Evolutionary conservation across 805 yeast genomes (phyloP).

Genomic region (Ogataea ganodermae): DNA sequence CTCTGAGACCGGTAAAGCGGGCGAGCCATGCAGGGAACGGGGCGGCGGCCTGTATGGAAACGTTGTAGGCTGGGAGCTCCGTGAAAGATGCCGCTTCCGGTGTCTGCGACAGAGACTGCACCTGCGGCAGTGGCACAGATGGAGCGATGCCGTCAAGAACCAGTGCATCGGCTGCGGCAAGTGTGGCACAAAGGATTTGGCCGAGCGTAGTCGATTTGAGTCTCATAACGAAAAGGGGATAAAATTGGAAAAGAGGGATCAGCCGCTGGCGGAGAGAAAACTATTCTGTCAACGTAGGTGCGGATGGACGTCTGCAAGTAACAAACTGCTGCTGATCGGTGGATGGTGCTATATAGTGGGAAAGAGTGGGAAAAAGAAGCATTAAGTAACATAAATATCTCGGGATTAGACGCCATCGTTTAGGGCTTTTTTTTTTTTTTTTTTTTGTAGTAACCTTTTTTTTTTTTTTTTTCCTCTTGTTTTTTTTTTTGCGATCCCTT

Average conservation of each 20-base stretch:
- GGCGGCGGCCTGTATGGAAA: slow-evolving; percentile 28
- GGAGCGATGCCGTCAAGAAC: background rate
- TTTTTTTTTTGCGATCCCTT: background rate
- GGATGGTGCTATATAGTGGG: background rate
- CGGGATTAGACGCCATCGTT: slow-evolving; percentile 1
- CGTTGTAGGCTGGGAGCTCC: slow-evolving; percentile 24
- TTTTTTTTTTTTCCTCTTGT: background rate
- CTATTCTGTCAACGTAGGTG: no score
- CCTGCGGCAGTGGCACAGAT: background rate
- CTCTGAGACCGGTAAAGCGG: slow-evolving; percentile 67
- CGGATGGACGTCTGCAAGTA: background rate
- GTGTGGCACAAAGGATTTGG: background rate
- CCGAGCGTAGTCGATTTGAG: background rate
- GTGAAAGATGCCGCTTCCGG: slow-evolving; percentile 10
- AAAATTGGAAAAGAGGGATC: background rate
- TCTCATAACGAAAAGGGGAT: slow-evolving; percentile 4
- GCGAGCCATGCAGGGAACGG: slow-evolving; percentile 77
- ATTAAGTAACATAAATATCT: slow-evolving; percentile 1
- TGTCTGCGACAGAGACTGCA: background rate
- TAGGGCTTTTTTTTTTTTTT: background rate
- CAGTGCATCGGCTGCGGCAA: background rate
- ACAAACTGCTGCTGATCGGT: background rate
- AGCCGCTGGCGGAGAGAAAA: background rate
- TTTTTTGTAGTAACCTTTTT: background rate
- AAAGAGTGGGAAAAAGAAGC: slow-evolving; percentile 4